Evolutionary conservation across 176 grass and related monocot species (phyloP), one percentile per base, ranked within the genome.

Genomic region (Puya raimondii): DNA sequence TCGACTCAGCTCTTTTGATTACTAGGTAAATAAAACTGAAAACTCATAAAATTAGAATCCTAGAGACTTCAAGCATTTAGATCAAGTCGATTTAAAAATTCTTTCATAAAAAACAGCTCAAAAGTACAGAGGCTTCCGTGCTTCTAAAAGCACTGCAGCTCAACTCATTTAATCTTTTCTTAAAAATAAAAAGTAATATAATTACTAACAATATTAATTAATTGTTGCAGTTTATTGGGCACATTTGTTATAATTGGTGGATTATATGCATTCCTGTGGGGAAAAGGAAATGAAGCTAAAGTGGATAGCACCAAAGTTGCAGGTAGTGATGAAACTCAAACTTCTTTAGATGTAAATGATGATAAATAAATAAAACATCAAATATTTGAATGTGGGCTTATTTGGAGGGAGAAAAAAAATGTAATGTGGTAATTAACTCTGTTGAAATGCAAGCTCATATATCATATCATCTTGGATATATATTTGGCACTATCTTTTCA

Each of bases 231-330:
- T 66, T 57, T 85, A 54, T 66, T 78, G 4, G 87, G 79, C 7
- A 20, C 76, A 0, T 12, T 51, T 11, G 27, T 82, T 48, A 80
- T 89, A n/a, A 66, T 85, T 63, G 8, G 49, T 12, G 87, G 87
- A 0, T 47, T 89, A 8, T 89, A 85, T 29, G 64, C 76, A 1
- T 79, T 82, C 52, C 76, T 89, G 15, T 89, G 82, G 87, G 87
- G 79, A 0, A 82, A 85, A 73, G 72, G 67, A 23, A 69, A 23
- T 27, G 86, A 88, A 63, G 9, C 70, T 1, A 21, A 78, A 59
- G 20, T 17, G 13, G 54, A 59, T 21, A 2, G 16, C 16, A 59
- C 6, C 6, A 59, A 9, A 20, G 13, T 17, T 59, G 13, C 4
- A 17, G 54, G 15, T 18, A 8, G 3, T 59, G 16, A 17, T 59